These are phyloP conservation scores for Aschersonia sp. DNA, from an alignment of 2,329 filamentous ascomycete species.

Conservation along the genomic window DNA sequence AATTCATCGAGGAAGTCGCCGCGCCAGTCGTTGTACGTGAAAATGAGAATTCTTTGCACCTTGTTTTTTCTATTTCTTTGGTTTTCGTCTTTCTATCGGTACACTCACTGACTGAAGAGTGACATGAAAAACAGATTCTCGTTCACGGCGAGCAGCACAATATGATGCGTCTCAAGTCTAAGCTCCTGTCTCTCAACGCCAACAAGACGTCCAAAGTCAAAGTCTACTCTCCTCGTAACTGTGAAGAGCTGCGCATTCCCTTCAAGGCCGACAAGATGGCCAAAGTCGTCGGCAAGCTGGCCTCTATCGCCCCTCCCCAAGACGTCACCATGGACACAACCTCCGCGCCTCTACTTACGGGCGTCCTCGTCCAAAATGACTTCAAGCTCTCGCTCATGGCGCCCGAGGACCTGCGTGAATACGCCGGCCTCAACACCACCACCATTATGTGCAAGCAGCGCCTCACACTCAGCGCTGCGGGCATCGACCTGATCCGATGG, in stretches of 20 bases:
- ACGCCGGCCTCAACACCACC: conserved; percentile 90
- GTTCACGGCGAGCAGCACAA: conserved; percentile 96
- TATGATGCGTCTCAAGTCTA: conserved; percentile 94
- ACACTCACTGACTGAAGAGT: conserved; percentile 1
- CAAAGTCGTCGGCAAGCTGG: conserved; percentile 89
- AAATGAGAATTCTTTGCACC: not conserved
- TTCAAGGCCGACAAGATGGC: conserved; percentile 93
- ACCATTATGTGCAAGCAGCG: conserved; percentile 88
- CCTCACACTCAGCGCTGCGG: conserved; percentile 73
- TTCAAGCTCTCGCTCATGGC: conserved; percentile 97
- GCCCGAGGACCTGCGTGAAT: conserved; percentile 87
- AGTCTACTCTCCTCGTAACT: conserved; percentile 87
- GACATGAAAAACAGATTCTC: conserved; percentile 49
- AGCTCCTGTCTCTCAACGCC: conserved; percentile 81
- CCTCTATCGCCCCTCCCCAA: conserved; percentile 58
- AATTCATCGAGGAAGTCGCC: conserved; percentile 89
- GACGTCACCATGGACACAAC: conserved; percentile 18
- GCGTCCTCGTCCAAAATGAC: conserved; percentile 91
- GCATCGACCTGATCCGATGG: conserved; percentile 85
- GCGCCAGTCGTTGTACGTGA: conserved; percentile 75
- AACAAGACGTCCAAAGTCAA: conserved; percentile 72
- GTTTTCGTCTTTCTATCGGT: conserved; percentile 10
- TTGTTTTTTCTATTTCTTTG: not conserved
- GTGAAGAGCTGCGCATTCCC: conserved; percentile 85
- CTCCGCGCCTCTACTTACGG: conserved; percentile 50